A percentile compares a stretch with the other conserved stretches of the same genome.
phyloP scores from a whole-genome alignment of 2,329 filamentous ascomycete genomes.

The Macrophomina tecta region DNA sequence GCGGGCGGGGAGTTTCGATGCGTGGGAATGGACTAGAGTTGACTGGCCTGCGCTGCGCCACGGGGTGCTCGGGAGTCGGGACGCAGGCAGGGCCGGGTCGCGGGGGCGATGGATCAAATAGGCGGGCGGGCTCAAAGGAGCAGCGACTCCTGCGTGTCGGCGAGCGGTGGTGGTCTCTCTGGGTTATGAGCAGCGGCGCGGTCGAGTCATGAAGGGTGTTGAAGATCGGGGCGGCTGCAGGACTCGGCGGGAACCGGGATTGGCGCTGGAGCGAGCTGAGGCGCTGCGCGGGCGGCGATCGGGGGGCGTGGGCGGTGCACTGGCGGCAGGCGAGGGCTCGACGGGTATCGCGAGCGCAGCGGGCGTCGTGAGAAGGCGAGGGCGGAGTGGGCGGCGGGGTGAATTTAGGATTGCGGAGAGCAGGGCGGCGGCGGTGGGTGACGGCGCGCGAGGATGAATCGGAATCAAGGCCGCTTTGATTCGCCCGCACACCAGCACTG shows the following conservation, averaged over 20 bases:
- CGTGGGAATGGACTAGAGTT: background rate
- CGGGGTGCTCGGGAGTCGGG: background rate
- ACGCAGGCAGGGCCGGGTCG: slow-evolving; percentile 1
- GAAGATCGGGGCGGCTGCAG: slow-evolving; percentile 14
- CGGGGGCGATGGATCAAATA: background rate
- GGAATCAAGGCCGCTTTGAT: slow-evolving; percentile 1
- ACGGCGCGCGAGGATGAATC: background rate
- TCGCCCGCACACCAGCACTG: background rate
- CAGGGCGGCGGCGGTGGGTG: slow-evolving; percentile 8
- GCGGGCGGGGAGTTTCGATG: background rate
- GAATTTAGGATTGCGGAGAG: slow-evolving; percentile 11
- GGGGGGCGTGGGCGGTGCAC: background rate
- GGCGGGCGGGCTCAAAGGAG: background rate
- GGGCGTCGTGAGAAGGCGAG: background rate
- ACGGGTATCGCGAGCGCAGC: background rate
- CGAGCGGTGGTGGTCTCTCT: background rate
- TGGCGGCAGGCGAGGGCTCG: background rate
- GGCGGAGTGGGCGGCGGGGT: slow-evolving; percentile 10
- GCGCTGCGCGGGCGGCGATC: background rate
- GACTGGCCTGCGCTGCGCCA: slow-evolving; percentile 13
- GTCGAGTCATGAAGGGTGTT: slow-evolving; percentile 20
- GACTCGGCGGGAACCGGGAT: slow-evolving; percentile 21
- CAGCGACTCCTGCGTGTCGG: background rate
- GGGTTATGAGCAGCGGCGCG: slow-evolving; percentile 8
- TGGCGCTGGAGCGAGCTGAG: slow-evolving; percentile 3